These are phyloP conservation scores for Solanum lycopersicoides DNA, from an alignment of 257 asterid genomes.

Conservation along the genomic window DNA sequence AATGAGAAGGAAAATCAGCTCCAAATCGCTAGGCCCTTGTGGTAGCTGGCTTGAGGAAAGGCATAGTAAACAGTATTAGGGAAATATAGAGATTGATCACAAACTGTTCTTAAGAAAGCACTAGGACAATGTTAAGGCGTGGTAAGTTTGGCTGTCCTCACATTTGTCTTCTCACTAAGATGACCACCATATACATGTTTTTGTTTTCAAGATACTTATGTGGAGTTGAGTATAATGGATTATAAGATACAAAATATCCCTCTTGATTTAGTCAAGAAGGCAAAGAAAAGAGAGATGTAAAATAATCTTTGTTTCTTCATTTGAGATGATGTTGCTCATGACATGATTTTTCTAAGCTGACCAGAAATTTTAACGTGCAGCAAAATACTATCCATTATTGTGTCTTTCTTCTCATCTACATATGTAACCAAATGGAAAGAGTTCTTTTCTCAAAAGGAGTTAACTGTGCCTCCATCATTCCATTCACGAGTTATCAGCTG, in stretches of 20 bases:
- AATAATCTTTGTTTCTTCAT: neutral
- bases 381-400: slow-evolving; percentile 72
- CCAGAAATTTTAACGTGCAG: slow-evolving; percentile 36
- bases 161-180: neutral
- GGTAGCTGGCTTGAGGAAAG: neutral
- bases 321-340: neutral
- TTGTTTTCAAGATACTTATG: neutral
- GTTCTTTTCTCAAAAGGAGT: slow-evolving; percentile 39
- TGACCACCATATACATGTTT: neutral
- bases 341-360: slow-evolving; percentile 8
- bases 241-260: neutral
- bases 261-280: neutral
- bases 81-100: neutral
- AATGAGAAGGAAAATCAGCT: neutral
- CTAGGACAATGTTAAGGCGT: neutral
- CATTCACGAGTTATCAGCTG: slow-evolving; percentile 55
- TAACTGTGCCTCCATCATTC: slow-evolving; percentile 57
- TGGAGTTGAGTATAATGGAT: neutral
- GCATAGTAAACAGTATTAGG: neutral
- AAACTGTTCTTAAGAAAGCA: neutral
- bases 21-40: neutral
- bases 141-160: neutral
- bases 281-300: neutral
- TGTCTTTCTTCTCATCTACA: slow-evolving; percentile 58
- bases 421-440: slow-evolving; percentile 67